Evolutionary conservation across 805 yeast genomes (phyloP).

Genomic region (Ogataea dorogensis): DNA sequence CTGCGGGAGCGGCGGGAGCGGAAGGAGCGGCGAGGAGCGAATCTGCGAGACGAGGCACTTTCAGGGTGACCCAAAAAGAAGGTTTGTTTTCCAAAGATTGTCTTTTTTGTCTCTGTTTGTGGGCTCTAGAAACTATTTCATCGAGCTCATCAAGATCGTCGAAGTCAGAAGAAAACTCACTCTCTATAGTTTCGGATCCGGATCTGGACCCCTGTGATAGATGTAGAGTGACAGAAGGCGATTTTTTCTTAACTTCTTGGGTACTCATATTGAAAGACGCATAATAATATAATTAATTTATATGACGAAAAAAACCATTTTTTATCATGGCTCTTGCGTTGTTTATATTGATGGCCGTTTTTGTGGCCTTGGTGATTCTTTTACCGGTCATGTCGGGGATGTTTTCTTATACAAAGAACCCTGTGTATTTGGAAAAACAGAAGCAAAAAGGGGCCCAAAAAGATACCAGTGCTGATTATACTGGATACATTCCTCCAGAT

Average conservation of each 20-base stretch:
- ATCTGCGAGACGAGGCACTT: slow-evolving; percentile 7
- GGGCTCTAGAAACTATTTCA: slow-evolving; percentile 17
- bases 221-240: slow-evolving; percentile 3
- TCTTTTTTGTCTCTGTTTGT: slow-evolving; percentile 10
- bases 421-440: slow-evolving; percentile 23
- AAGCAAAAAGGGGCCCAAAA: slow-evolving; percentile 3
- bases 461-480: slow-evolving; percentile 5
- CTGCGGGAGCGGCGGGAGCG: background rate
- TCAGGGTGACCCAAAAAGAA: slow-evolving; percentile 13
- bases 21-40: background rate
- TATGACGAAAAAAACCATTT: background rate
- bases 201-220: slow-evolving; percentile 3
- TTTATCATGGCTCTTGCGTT: slow-evolving; percentile 17
- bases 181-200: background rate
- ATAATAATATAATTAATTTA: background rate
- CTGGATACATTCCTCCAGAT: slow-evolving; percentile 34
- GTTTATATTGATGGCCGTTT: slow-evolving; percentile 19
- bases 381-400: slow-evolving; percentile 31
- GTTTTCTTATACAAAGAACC: slow-evolving; percentile 28
- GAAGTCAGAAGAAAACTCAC: slow-evolving; percentile 13
- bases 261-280: slow-evolving; percentile 1
- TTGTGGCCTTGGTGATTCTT: slow-evolving; percentile 23
- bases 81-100: background rate
- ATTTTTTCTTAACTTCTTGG: background rate
- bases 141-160: slow-evolving; percentile 16